Conservation (phyloP, 2,329 filamentous ascomycete species). For the Phyllosticta citrichinensis region DNA sequence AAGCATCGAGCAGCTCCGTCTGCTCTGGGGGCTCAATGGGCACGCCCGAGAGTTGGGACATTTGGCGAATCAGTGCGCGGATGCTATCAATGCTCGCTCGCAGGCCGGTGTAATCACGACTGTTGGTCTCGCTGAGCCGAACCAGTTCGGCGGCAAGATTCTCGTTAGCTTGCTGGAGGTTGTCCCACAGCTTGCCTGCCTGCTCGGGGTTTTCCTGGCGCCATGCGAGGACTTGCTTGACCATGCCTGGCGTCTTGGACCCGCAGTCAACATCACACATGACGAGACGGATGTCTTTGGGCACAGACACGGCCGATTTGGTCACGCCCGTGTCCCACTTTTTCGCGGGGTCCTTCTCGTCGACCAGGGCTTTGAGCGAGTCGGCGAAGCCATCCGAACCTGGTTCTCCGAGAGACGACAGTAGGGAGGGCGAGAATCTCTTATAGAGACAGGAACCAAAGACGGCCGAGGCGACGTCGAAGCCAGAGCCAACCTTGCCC, state of each 20-base stretch:
- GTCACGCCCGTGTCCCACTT: conserved; percentile 73
- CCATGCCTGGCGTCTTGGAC: conserved; percentile 89
- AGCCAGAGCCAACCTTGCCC: conserved; percentile 91
- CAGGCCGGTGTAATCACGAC: conserved; percentile 43
- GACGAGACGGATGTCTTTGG: conserved; percentile 62
- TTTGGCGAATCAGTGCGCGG: conserved; percentile 56
- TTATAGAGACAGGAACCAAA: conserved; percentile 86
- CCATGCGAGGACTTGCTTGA: conserved; percentile 84
- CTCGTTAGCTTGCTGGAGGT: conserved; percentile 66
- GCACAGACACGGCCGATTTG: conserved; percentile 61
- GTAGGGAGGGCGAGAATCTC: conserved; percentile 75
- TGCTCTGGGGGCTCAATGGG: conserved; percentile 85
- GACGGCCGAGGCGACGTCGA: conserved; percentile 87
- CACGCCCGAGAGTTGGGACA: conserved; percentile 65
- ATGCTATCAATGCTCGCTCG: conserved; percentile 41
- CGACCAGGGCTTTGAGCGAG: conserved; percentile 55
- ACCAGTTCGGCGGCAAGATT: conserved; percentile 56
- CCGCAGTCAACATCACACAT: conserved; percentile 97
- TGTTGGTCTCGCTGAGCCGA: conserved; percentile 36
- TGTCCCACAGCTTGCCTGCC: conserved; percentile 63
- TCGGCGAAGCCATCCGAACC: conserved; percentile 55
- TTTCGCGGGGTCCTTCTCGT: conserved; percentile 40
- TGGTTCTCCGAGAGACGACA: conserved; percentile 57
- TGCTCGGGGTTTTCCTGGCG: conserved; percentile 51
- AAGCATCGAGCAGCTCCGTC: conserved; percentile 71